Base-by-base conservation (phyloP, 148 eudicot genomes). In the Rhododendron molle region DNA sequence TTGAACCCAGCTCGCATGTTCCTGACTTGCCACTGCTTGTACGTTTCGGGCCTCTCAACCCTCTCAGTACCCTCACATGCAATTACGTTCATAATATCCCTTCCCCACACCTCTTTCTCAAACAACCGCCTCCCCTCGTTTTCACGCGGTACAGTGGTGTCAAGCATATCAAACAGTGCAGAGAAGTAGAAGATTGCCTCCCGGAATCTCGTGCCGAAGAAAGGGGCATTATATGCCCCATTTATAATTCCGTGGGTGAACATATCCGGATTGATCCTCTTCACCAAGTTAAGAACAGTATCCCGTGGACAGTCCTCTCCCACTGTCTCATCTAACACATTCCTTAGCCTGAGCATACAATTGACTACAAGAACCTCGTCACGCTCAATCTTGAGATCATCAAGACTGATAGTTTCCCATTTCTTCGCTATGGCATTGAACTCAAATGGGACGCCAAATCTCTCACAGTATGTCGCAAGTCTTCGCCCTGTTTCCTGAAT, bases 61-160 rank as follows among this genome's bases (percentile, higher is more conserved):
- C 95, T 91, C 87, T 90, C 94, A 0, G 76, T 56, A 7, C 93
- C 96, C 76, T 95, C 96, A 71, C 94, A 93, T 0, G 98, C 96
- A 54, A 93, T 77, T 10, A 90, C 86, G 78, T 91, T 95, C 89
- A 92, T 88, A 5, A 81, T 85, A 30, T 91, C 93, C 81, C 80
- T 85, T 28, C 92, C 93, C 8, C 46, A 85, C 2, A 89, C 9
- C 81, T 88, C 87, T 62, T 80, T 69, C 92, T 92, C 93, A 30
- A 85, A 84, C 60, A 81, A 13, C 83, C 69, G 4, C 87, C 92
- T 86, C 1, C 84, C 32, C 32, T 73, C 21, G 4, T 89, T 88
- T 71, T 92, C 92, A 8, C 86, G 49, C 0, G 73, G 65, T 26
- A 85, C 30, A 20, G 85, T 89, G 0, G 88, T 87, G 7, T 92